These are phyloP conservation scores for Paraurostyla sp. DNA, from an alignment of 73 alveolate genomes.

Conservation along the genomic window DNA sequence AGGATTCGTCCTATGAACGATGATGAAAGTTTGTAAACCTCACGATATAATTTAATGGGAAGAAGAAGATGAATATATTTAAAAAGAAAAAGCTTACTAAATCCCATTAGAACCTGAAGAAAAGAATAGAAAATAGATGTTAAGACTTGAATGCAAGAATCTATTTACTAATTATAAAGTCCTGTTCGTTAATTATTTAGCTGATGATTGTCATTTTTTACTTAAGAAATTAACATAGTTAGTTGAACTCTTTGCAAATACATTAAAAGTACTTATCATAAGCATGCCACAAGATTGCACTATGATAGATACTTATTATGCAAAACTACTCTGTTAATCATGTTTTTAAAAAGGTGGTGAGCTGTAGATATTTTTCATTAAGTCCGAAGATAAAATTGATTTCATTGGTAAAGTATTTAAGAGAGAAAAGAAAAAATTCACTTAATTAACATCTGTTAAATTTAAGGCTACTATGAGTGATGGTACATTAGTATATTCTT, in stretches of 20 bases:
- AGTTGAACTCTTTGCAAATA: not conserved
- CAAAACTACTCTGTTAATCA: not conserved
- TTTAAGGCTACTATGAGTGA: not conserved
- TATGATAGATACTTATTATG: constrained; percentile 44
- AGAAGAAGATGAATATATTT: constrained; percentile 9
- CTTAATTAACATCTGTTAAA: not conserved
- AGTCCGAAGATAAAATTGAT: constrained; percentile 41
- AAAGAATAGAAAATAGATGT: not conserved
- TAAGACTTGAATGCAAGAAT: not conserved
- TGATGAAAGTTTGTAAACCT: too few relatives aligned
- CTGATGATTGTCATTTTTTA: constrained; percentile 21
- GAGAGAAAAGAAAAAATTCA: constrained; percentile 42
- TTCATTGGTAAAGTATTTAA: constrained; percentile 19
- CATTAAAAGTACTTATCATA: constrained; percentile 6
- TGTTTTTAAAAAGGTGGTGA: constrained; percentile 40
- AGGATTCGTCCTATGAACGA: too few relatives aligned
- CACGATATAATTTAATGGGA: too few relatives aligned
- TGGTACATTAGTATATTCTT: constrained; percentile 31
- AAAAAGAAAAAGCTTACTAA: not conserved
- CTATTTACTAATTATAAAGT: not conserved
- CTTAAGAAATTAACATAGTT: constrained; percentile 20
- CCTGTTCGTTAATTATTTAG: constrained; percentile 33
- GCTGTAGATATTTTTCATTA: constrained; percentile 27
- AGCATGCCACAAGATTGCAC: constrained; percentile 35
- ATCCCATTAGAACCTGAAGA: constrained; percentile 37